phyloP scores from a whole-genome alignment of 495 filamentous ascomycete species.

The Massariosphaeria phaeospora region DNA sequence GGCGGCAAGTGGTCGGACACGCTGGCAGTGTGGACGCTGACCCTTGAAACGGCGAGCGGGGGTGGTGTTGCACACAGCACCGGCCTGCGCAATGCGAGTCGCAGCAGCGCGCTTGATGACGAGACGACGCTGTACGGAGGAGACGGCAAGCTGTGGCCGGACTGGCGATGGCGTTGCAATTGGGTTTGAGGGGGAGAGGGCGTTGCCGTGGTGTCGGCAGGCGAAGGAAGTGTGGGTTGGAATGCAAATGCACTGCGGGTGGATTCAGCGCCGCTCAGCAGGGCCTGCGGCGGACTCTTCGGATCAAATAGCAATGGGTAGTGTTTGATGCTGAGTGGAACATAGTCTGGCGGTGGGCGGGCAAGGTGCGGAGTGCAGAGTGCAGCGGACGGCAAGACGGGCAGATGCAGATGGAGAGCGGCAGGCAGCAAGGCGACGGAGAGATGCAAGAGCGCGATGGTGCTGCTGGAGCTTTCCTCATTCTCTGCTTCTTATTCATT shows the following conservation, averaged over 20 bases:
- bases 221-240: conserved; percentile 11
- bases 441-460: conserved; percentile 8
- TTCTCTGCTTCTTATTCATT: conserved; percentile 19
- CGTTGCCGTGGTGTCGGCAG: conserved; percentile 27
- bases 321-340: conserved; percentile 22
- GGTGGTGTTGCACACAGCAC: conserved; percentile 3
- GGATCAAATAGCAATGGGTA: conserved; percentile 24
- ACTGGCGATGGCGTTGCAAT: neutral
- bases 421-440: neutral
- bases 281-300: conserved; percentile 26
- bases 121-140: too few relatives aligned
- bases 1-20: too few relatives aligned
- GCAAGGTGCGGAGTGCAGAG: neutral
- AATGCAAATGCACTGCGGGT: too few relatives aligned
- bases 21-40: too few relatives aligned
- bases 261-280: conserved; percentile 1
- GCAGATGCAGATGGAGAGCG: conserved; percentile 7
- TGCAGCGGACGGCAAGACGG: neutral
- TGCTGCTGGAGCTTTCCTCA: conserved; percentile 3
- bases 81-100: neutral
- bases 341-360: conserved; percentile 16
- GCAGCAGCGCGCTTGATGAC: neutral
- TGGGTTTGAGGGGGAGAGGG: too few relatives aligned
- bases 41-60: conserved; percentile 7
- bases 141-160: neutral